Evolutionary conservation across 2,329 filamentous ascomycete species (phyloP).

Genomic region (Trichoderma koningii): DNA sequence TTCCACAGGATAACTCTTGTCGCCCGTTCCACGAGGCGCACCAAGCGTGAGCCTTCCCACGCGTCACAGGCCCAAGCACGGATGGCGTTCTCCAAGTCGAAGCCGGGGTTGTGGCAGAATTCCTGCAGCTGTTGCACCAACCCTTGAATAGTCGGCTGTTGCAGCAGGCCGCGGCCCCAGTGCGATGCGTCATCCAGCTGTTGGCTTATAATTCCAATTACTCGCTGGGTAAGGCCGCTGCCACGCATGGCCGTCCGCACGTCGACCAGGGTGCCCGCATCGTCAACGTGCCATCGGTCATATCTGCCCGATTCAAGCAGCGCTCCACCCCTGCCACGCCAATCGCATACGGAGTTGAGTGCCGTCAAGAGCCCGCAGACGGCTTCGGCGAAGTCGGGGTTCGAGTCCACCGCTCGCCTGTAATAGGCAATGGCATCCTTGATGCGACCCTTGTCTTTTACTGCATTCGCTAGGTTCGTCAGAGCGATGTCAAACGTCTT

Average conservation of each 20-base stretch:
- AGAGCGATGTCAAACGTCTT: conserved; percentile 95
- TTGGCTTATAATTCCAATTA: conserved; percentile 85
- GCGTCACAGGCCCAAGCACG: conserved; percentile 68
- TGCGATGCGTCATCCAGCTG: conserved; percentile 82
- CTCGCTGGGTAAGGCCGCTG: conserved; percentile 84
- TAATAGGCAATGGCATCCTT: conserved; percentile 93
- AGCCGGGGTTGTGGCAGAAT: conserved; percentile 42
- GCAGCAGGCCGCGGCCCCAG: conserved; percentile 78
- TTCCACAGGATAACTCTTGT: conserved; percentile 76
- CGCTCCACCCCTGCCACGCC: conserved; percentile 86
- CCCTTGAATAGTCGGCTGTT: conserved; percentile 53
- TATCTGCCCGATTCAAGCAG: conserved; percentile 70
- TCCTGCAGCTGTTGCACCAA: conserved; percentile 51
- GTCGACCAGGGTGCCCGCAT: conserved; percentile 79
- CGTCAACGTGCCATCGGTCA: conserved; percentile 93
- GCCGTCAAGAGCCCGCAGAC: conserved; percentile 95
- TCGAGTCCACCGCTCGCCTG: conserved; percentile 84
- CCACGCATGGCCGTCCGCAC: conserved; percentile 60
- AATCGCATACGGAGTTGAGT: conserved; percentile 94
- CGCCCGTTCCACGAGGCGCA: conserved; percentile 81
- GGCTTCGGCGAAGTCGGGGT: conserved; percentile 93
- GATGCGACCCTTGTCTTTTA: conserved; percentile 93
- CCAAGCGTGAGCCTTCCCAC: conserved; percentile 86
- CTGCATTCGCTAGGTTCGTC: conserved; percentile 94
- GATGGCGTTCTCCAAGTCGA: conserved; percentile 47